Evolutionary conservation across 2,329 filamentous ascomycete species (phyloP), one percentile per base, ranked within the genome.

Genomic region (Verticillium longisporum): DNA sequence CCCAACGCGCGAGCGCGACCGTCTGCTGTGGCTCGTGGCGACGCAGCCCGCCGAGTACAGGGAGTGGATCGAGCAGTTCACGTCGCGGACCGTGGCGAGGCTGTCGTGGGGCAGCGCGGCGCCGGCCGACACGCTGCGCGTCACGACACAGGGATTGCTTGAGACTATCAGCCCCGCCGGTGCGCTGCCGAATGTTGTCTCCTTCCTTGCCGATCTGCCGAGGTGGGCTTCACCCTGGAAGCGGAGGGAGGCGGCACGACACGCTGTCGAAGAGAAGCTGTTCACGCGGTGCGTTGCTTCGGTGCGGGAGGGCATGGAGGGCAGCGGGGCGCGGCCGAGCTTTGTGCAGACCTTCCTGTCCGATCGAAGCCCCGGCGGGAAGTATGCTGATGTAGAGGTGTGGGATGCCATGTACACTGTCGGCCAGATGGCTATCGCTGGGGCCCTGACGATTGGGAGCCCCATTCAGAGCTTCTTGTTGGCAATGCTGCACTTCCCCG

Each of bases 21-120:
- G 76, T 1, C 18, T 50, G 61, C 68, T 81, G n/a, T 77, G 77
- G 57, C 72, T 78, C 4, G 70, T 81, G 54, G 72, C 68, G 6
- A 69, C 68, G 21, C 72, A 77, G 26, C 70, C 77, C 1, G 67
- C 68, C n/a, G 73, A 76, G 37, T 81, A 80, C 63, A 70, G 75
- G 41, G 76, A 79, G 63, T 77, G 74, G 64, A 70, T 80, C 57
- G 79, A 81, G 68, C 77, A 80, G 64, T 78, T 79, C 67, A 80
- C 79, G 6, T 71, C 72, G 26, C 73, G 78, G 4, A 80, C 78
- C 6, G 75, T 80, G 3, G 75, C 77, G 4, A 74, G 78, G 1
- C 73, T 81, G 1, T 72, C 71, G 11, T 81, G 79, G 79, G 78
- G 79, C 26, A 77, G 73, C 14, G 69, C 77, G 6, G 73, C 76